Evolutionary conservation across 805 yeast genomes (phyloP), one percentile per base, ranked within the genome.

Genomic region (Jamesozyma lodderae): DNA sequence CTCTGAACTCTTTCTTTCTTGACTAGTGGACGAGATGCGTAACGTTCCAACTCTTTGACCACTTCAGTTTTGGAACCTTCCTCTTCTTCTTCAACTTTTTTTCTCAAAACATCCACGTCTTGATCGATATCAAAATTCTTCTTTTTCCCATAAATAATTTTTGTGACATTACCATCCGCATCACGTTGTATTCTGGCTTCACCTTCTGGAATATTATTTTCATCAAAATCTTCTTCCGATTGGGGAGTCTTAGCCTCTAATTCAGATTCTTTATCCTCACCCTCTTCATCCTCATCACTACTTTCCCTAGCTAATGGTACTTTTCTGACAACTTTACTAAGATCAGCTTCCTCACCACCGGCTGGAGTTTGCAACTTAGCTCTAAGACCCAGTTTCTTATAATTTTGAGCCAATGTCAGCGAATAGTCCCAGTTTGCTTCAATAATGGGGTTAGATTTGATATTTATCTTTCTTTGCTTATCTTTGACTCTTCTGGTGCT

Each of bases 391-490:
- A 92, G 64, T 45, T 69, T 75, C 50, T 79, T 79, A 63, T 92
- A 90, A 60, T 92, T 92, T 57, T 92, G 97, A 37, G 77, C 70
- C 43, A 88, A 64, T 0, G 97, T 88, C 40, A 80, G 68, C 10
- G 73, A 72, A 42, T 77, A 73, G 62, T 92, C 95, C 98, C 98
- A 92, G 59, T 87, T 73, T 24, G 77, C 83, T 4, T 86, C 94
- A 45, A 92, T 82, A 45, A 92, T 74, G 2, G 94, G 83, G 55
- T 86, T 85, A 0, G 83, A 69, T 34, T 70, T 69, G 23, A 83
- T 75, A 43, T 77, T 77, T 42, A 79, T 66, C 48, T 79, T 70
- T 55, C 81, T 73, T 49, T 77, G 79, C 51, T 73, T 77, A 53
- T 82, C 88, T 57, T 85, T 85, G 35, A 57, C 59, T 47, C 78